Percentiles rank a stretch among this genome's conserved stretches.
phyloP scores from a whole-genome alignment of 805 yeast genomes.

The Metschnikowia reukaufii region DNA sequence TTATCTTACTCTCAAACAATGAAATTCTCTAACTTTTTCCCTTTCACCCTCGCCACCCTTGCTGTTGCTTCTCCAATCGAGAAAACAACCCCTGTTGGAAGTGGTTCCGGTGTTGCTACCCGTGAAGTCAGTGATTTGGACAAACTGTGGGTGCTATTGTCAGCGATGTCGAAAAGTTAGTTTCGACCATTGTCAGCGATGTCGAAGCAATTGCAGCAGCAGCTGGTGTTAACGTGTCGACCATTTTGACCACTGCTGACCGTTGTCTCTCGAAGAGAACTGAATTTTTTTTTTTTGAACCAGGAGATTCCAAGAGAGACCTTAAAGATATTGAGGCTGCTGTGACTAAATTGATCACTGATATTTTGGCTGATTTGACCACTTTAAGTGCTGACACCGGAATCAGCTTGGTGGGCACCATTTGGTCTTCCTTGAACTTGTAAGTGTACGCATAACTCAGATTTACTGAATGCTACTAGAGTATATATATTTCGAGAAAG shows the following conservation, averaged over 20 bases:
- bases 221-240: conserved; percentile 9
- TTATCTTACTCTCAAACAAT: conserved; percentile 1
- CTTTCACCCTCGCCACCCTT: conserved; percentile 7
- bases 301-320: neutral
- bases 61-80: conserved; percentile 6
- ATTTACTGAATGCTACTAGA: too few relatives aligned
- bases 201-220: conserved; percentile 13
- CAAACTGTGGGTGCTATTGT: conserved; percentile 1
- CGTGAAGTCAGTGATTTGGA: neutral
- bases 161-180: conserved; percentile 4
- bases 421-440: conserved; percentile 7
- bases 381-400: conserved; percentile 6
- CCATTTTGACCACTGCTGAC: conserved; percentile 3
- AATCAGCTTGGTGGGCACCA: conserved; percentile 3
- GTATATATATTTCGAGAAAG: too few relatives aligned
- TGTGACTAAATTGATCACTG: conserved; percentile 2
- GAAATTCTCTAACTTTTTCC: conserved; percentile 8
- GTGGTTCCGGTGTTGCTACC: neutral
- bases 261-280: neutral
- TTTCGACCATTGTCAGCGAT: conserved; percentile 7
- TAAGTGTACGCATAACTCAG: neutral
- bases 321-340: conserved; percentile 3
- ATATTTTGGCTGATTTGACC: conserved; percentile 7
- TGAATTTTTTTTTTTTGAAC: neutral
- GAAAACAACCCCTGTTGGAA: neutral